Evolutionary conservation across 2,329 filamentous ascomycete genomes (phyloP), one percentile per base, ranked within the genome.

Genomic region (Paraphoma chrysanthemicola): DNA sequence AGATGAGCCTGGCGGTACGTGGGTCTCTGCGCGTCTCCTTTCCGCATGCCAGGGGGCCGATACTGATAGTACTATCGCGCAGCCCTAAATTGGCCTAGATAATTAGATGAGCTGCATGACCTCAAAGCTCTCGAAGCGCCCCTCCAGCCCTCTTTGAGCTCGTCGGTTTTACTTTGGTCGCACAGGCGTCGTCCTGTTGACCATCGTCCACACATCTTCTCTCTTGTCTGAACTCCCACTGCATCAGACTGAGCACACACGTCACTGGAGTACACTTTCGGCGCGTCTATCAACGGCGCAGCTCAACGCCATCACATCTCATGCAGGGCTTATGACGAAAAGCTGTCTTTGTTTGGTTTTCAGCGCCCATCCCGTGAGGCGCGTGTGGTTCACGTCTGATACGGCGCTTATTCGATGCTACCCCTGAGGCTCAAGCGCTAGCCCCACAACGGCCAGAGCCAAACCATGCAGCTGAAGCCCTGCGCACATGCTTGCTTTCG

Each of bases 71-170:
- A 69, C 65, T 63, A 67, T 64, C 66, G 65, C 69, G 68, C 67
- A 67, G 66, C 62, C 59, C 61, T 68, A 71, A 74, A 71, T 69
- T 70, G 62, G 65, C 65, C 67, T 69, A 23, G 23, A 23, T 23
- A 71, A 70, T 72, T 67, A 64, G 66, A 59, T 62, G 53, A 57
- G 61, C 65, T 74, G 71, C 70, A 74, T 70, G 63, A 71, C 67
- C 64, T 71, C 62, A 69, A 58, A 56, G 57, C 52, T 53, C 56
- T 53, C 53, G 57, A 59, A 57, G 56, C 66, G 60, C 69, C 60
- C 33, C 62, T 66, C 55, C 54, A 64, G 48, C 54, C 68, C 62
- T 30, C 57, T 69, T 73, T 65, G 53, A 67, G 65, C 57, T 28
- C 53, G 52, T 44, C 52, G 41, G 63, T 68, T 67, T 68, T 68